phyloP scores from a whole-genome alignment of 257 asterid species.

The Nicotiana knightiana region DNA sequence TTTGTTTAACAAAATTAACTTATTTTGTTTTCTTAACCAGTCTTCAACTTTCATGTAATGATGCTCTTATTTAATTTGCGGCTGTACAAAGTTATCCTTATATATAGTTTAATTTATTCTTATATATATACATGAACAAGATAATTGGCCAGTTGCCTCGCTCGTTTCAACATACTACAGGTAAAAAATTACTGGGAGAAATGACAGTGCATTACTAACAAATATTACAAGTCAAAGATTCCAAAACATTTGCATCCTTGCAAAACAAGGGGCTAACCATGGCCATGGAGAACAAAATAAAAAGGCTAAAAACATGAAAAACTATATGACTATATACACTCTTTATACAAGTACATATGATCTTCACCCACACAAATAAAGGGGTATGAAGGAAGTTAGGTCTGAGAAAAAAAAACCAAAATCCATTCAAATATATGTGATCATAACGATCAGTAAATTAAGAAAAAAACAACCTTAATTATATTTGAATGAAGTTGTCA shows the following conservation, averaged over 20 bases:
- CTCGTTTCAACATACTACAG: neutral
- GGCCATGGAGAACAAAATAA: neutral
- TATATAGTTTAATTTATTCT: no score
- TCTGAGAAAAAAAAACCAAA: neutral
- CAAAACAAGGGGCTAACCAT: neutral
- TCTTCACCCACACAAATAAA: slow-evolving; percentile 13
- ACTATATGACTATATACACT: slow-evolving; percentile 7
- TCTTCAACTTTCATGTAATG: no score
- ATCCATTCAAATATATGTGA: slow-evolving; percentile 3
- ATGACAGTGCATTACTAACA: neutral
- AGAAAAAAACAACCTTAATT: neutral
- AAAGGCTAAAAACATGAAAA: neutral
- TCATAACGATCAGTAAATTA: neutral
- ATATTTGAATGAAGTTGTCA: neutral
- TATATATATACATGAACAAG: neutral
- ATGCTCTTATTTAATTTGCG: no score
- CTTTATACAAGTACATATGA: slow-evolving; percentile 4
- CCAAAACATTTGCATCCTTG: neutral
- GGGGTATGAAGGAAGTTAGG: slow-evolving; percentile 3
- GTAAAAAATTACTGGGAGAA: neutral
- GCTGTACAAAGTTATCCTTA: neutral
- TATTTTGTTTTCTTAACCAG: no score
- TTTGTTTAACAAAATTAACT: neutral
- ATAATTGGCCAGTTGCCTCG: no score
- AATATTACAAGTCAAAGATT: neutral